Evolutionary conservation across 2,329 filamentous ascomycete species (phyloP).

Genomic region (Sarocladiaceae sp.): DNA sequence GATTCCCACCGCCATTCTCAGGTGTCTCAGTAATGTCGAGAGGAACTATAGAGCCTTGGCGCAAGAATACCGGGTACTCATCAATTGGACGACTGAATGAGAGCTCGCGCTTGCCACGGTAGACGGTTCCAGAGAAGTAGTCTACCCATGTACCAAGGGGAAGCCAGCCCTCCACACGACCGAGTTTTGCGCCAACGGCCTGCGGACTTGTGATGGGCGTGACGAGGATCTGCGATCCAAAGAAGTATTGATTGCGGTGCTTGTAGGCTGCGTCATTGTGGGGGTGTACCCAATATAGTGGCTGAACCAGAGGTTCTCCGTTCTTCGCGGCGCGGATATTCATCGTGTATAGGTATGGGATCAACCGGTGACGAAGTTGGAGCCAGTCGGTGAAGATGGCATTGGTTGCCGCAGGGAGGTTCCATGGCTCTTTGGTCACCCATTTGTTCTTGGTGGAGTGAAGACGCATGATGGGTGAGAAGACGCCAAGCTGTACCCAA

Average conservation of each 20-base stretch:
- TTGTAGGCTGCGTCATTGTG: slow-evolving; percentile 48
- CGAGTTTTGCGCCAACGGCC: slow-evolving; percentile 23
- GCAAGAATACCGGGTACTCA: slow-evolving; percentile 48
- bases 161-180: slow-evolving; percentile 47
- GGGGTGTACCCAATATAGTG: slow-evolving; percentile 59
- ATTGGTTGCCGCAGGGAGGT: slow-evolving; percentile 41
- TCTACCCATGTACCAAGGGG: slow-evolving; percentile 52
- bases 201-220: slow-evolving; percentile 51
- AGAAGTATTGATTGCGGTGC: slow-evolving; percentile 54
- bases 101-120: slow-evolving; percentile 51
- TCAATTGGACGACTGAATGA: slow-evolving; percentile 45
- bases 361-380: slow-evolving; percentile 50
- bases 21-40: slow-evolving; percentile 40
- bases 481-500: slow-evolving; percentile 59
- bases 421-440: slow-evolving; percentile 60
- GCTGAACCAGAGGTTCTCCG: slow-evolving; percentile 51
- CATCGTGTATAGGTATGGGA: slow-evolving; percentile 58
- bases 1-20: slow-evolving; percentile 43
- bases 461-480: slow-evolving; percentile 57
- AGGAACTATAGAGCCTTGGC: slow-evolving; percentile 54
- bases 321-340: slow-evolving; percentile 41
- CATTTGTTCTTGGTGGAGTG: slow-evolving; percentile 56
- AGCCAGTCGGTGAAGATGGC: slow-evolving; percentile 45
- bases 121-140: slow-evolving; percentile 53
- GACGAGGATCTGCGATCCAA: slow-evolving; percentile 53